Base-by-base conservation (phyloP, 495 filamentous ascomycete species). In the Talaromyces adpressus region DNA sequence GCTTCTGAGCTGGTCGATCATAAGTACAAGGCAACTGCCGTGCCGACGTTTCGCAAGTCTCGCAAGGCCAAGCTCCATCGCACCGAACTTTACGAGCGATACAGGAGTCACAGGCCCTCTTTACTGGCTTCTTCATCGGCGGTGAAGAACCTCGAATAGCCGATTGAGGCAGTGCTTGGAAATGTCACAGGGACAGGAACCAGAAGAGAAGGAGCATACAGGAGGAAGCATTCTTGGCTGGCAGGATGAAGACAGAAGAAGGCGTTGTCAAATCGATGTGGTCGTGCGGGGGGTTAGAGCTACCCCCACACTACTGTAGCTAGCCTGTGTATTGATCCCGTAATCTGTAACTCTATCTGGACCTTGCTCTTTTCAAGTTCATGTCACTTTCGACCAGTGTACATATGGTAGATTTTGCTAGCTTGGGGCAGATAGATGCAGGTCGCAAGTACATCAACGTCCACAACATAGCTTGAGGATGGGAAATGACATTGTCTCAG, bases 71-170 rank as follows among this genome's bases (percentile, higher is more conserved):
- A 8, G 68, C 61, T 27, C 71, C 73, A 53, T 63, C 71, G 63
- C 73, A 75, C 52, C 71, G 73, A 14, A 75, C 67, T 62, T 75
- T 75, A 39, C 73, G 67, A 32, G 66, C 63, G 45, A 73, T 75
- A 39, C 71, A 75, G 27, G 57, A 60, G 64, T 75, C 70, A 41
- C 73, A 74, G 39, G 71, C 73, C 63, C 71, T 63, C 68, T 74
- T 75, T 16, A 63, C 66, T 56, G 64, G 54, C 6, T 63, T 66
- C 54, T 67, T 61, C 71, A 70, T 71, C 14, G 36, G 47, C 36
- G 39, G 52, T 16, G n/a, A 49, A n/a, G 34, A 23, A 5, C 11
- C 23, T 56, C 12, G 53, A 16, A 23, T 54, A 6, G 20, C 11
- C 14, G 52, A 25, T 6, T 23, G 8, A 22, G 25, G 1, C 1